Evolutionary conservation across 305 asterid species (phyloP).

Genomic region (Fraxinus floribunda): DNA sequence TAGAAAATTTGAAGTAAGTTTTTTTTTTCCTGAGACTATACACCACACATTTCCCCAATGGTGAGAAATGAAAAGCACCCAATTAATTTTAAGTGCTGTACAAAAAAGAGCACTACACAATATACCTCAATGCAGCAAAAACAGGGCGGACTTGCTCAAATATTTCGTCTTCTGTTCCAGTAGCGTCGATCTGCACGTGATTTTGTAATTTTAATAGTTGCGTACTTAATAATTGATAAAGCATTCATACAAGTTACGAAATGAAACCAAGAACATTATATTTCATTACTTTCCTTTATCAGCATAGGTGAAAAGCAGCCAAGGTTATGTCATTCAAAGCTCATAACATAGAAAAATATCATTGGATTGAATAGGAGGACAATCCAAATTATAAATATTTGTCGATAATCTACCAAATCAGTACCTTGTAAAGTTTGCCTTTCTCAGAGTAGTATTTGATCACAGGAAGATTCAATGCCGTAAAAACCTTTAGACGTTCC

Average conservation of each 20-base stretch:
- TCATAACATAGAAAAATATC: conserved; percentile 10
- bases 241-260: neutral
- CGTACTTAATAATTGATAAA: neutral
- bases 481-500: conserved; percentile 72
- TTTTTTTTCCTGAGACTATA: neutral
- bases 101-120: neutral
- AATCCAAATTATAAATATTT: neutral
- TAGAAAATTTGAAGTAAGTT: neutral
- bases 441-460: conserved; percentile 68
- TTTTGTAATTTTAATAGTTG: neutral
- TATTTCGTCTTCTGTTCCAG: conserved; percentile 86
- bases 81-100: neutral
- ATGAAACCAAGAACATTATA: conserved; percentile 8
- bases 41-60: neutral
- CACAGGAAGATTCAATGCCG: conserved; percentile 72
- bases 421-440: conserved; percentile 90
- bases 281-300: conserved; percentile 4
- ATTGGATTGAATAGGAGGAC: neutral
- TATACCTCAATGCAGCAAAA: conserved; percentile 63
- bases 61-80: conserved; percentile 8
- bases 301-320: conserved; percentile 4
- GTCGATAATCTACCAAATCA: conserved; percentile 12
- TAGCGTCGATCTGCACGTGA: conserved; percentile 70
- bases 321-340: conserved; percentile 3
- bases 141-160: conserved; percentile 68